A percentile compares a stretch with the other conserved stretches of the same genome.
phyloP scores from a whole-genome alignment of 495 filamentous ascomycete genomes.

The Lasiosphaeriaceae sp. region DNA sequence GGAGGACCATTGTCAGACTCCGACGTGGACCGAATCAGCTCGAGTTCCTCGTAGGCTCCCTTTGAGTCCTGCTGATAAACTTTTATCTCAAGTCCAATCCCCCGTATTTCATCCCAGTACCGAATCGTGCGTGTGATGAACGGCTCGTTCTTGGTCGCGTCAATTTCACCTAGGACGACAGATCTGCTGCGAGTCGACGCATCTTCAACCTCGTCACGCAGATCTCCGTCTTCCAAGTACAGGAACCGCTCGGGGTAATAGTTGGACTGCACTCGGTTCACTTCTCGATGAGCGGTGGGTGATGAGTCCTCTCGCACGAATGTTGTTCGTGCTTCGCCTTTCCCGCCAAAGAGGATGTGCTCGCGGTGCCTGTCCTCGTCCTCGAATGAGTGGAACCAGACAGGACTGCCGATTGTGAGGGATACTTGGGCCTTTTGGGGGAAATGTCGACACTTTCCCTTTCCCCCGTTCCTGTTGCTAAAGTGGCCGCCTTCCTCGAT shows the following conservation, averaged over 20 bases:
- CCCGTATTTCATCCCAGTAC: not conserved
- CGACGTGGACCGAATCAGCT: not conserved
- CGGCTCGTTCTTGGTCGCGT: not conserved
- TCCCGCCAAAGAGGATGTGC: not conserved
- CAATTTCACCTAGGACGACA: not conserved
- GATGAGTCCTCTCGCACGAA: not conserved
- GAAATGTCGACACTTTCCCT: not conserved
- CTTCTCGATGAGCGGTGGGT: too few species aligned
- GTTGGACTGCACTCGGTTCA: not conserved
- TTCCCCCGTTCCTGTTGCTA: not conserved
- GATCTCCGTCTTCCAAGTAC: not conserved
- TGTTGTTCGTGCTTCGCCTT: not conserved
- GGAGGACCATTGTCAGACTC: not conserved
- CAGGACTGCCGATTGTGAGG: not conserved
- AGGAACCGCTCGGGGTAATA: not conserved
- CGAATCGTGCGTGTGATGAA: not conserved
- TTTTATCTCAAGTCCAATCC: not conserved
- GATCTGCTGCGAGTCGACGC: not conserved
- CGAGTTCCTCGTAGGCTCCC: not conserved
- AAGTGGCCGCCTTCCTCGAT: not conserved
- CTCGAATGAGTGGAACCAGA: not conserved
- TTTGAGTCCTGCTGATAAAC: not conserved
- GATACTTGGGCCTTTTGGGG: not conserved
- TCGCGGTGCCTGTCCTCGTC: not conserved
- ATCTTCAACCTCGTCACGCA: not conserved